Evolutionary conservation across 495 filamentous ascomycete genomes (phyloP).

Genomic region (Podospora australis): DNA sequence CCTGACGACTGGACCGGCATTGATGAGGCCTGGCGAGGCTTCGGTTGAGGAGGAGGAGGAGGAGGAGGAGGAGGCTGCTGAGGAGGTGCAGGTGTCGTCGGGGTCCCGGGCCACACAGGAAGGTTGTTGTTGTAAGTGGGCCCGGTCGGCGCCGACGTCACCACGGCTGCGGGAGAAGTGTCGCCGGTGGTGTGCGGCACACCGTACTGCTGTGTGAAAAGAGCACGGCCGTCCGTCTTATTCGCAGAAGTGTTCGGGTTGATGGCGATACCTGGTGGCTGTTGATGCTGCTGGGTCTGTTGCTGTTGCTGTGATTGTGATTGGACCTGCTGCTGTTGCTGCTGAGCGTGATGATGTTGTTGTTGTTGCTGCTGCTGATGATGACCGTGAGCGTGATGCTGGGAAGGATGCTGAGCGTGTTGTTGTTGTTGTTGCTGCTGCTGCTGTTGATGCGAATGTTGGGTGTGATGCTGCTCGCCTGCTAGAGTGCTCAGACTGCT

Average conservation of each 20-base stretch:
- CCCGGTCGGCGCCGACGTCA: constrained; percentile 26
- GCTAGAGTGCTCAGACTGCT: constrained; percentile 19
- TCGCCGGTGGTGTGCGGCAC: constrained; percentile 27
- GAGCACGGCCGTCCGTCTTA: constrained; percentile 20
- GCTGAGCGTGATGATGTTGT: constrained; percentile 9
- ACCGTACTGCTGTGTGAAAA: constrained; percentile 27
- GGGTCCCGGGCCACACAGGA: constrained; percentile 20
- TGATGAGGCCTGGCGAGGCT: constrained; percentile 14
- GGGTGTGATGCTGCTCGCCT: constrained; percentile 21
- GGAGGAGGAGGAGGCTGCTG: constrained; percentile 22
- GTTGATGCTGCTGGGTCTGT: constrained; percentile 21
- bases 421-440: constrained; percentile 8
- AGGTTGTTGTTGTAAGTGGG: constrained; percentile 22
- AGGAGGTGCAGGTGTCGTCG: constrained; percentile 17
- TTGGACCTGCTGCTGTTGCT: constrained; percentile 15
- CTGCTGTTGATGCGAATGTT: not conserved
- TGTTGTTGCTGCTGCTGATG: constrained; percentile 14
- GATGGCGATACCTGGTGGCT: constrained; percentile 9
- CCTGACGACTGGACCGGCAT: constrained; percentile 27
- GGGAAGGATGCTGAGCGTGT: constrained; percentile 16
- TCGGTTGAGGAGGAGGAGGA: constrained; percentile 4
- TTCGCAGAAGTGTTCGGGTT: constrained; percentile 11
- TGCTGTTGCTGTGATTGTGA: constrained; percentile 12
- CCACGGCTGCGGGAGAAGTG: constrained; percentile 31
- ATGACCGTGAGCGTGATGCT: constrained; percentile 17